Conservation (phyloP, 768 basidiomycete genomes). For the Tricholoma terreum region DNA sequence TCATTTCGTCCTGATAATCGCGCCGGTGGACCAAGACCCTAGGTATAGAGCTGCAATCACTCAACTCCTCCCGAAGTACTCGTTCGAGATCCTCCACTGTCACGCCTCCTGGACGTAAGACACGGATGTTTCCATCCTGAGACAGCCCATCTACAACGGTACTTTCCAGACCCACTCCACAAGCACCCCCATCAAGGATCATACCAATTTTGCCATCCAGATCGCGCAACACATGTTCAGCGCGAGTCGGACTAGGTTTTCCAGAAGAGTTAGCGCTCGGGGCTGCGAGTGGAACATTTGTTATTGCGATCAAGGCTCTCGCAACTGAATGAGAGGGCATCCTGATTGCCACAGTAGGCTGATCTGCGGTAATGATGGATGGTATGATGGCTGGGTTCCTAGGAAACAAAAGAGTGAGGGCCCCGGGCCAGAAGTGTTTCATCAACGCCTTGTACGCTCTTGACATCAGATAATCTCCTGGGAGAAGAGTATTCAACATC, state of each 20-base stretch:
- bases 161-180: conserved; percentile 89
- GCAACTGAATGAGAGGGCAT: conserved; percentile 96
- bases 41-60: conserved; percentile 35
- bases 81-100: conserved; percentile 84
- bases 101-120: conserved; percentile 89
- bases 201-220: conserved; percentile 68
- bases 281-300: conserved; percentile 80
- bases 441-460: conserved; percentile 72
- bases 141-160: conserved; percentile 91
- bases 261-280: conserved; percentile 95
- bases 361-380: conserved; percentile 72
- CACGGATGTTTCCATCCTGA: conserved; percentile 68
- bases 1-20: conserved; percentile 66
- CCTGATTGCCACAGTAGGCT: conserved; percentile 81
- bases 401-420: conserved; percentile 90
- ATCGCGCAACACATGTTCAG: conserved; percentile 80
- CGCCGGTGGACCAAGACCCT: conserved; percentile 74
- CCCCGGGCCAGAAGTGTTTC: conserved; percentile 90
- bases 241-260: conserved; percentile 89
- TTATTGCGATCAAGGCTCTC: conserved; percentile 75
- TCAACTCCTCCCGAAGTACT: conserved; percentile 43
- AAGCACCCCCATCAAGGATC: conserved; percentile 91
- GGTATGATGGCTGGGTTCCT: conserved; percentile 60
- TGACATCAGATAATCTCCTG: conserved; percentile 58
- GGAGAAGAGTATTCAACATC: conserved; percentile 81